Evolutionary conservation across 169 alveolate genomes (phyloP), one percentile per base, ranked within the genome.

Genomic region (Plasmodium adleri): DNA sequence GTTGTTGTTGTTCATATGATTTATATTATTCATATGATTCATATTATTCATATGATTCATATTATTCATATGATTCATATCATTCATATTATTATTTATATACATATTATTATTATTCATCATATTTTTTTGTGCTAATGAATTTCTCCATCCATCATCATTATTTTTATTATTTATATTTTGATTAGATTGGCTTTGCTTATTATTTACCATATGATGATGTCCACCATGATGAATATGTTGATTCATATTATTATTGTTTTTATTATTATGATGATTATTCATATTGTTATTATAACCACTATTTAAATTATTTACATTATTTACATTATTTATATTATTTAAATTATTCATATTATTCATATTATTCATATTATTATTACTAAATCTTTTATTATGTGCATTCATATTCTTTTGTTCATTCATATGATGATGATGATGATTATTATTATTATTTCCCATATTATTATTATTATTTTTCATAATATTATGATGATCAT

Each of bases 81-180:
- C 8, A 15, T 54, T 54, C 6, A 7, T 54, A 54, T 54, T 39
- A 64, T 58, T 59, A 68, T 26, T 76, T 7, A 22, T n/a, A 66
- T n/a, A 52, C 13, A 49, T 52, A 26, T 12, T 56, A 49, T 1
- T n/a, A 26, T 26, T 72, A 2, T 49, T 76, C 68, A 47, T 64
- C 20, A 13, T 22, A 43, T 13, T 39, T 39, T 43, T 68, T 20
- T 83, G 68, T 7, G 70, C 24, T 20, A n/a, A 28, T 0, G 67
- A 7, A 56, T 58, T 15, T 13, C 85, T 68, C 91, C 91, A 83
- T 2, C 24, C 74, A 56, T 83, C 91, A 5, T 63, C 71, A 2
- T 17, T 58, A 64, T 76, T 76, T 56, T 76, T 76, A 26, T 66
- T 26, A 60, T 60, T 60, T n/a, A n/a, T 10, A 60, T 20, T 20